phyloP scores from a whole-genome alignment of 2,329 filamentous ascomycete genomes.

The Mycosphaerella sp. region DNA sequence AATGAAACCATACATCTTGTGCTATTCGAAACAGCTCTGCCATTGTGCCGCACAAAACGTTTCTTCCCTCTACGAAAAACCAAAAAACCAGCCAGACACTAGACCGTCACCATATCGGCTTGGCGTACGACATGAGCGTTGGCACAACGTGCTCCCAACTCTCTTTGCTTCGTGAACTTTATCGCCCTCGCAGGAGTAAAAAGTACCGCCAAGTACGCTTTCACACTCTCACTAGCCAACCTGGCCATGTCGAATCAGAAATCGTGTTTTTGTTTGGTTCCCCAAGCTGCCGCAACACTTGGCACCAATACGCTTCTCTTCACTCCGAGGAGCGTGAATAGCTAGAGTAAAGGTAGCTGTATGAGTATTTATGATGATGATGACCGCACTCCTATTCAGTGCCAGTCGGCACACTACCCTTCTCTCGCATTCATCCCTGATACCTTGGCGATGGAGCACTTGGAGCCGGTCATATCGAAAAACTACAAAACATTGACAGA shows the following conservation, averaged over 20 bases:
- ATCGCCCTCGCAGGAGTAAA: background rate
- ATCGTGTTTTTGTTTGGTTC: conserved; percentile 2
- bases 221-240: conserved; percentile 1
- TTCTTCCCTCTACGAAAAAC: no score
- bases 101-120: conserved; percentile 1
- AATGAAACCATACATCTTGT: no score
- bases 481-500: conserved; percentile 35
- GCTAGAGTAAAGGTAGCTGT: no score
- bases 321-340: conserved; percentile 6
- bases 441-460: conserved; percentile 9
- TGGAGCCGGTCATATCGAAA: conserved; percentile 14
- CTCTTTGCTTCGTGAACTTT: conserved; percentile 6
- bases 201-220: no score
- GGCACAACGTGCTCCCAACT: background rate
- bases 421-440: background rate
- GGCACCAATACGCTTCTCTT: conserved; percentile 5
- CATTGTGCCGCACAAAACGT: no score
- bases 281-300: conserved; percentile 11
- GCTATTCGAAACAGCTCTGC: no score
- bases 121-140: background rate
- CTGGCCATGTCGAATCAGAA: conserved; percentile 5
- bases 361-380: conserved; percentile 1
- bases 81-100: no score
- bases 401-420: no score
- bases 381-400: background rate